These are phyloP conservation scores for Linnemannia elongata DNA, from an alignment of 192 early-diverging fungal genomes.

Conservation along the genomic window DNA sequence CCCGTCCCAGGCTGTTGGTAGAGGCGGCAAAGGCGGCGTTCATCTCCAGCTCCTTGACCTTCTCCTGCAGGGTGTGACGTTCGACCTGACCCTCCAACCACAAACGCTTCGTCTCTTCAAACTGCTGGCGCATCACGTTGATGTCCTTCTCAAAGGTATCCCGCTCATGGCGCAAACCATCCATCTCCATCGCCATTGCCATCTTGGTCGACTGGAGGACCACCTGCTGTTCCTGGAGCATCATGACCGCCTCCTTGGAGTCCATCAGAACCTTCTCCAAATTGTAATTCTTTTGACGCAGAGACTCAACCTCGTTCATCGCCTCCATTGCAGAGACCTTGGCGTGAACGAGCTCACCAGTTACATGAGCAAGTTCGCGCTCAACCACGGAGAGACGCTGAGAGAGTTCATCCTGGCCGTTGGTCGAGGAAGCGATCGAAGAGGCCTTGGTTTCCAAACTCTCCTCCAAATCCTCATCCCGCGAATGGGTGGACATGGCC, in stretches of 20 bases:
- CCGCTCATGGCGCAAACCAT: slow-evolving; percentile 41
- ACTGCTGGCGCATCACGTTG: slow-evolving; percentile 54
- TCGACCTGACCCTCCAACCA: slow-evolving; percentile 53
- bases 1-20: slow-evolving; percentile 16
- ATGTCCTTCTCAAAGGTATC: slow-evolving; percentile 35
- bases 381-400: slow-evolving; percentile 35
- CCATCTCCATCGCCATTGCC: slow-evolving; percentile 52
- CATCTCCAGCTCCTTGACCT: slow-evolving; percentile 57
- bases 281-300: slow-evolving; percentile 41
- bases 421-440: slow-evolving; percentile 28
- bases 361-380: slow-evolving; percentile 49
- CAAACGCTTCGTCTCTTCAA: slow-evolving; percentile 47
- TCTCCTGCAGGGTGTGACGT: slow-evolving; percentile 47
- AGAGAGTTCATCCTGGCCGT: slow-evolving; percentile 24
- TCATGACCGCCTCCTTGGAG: slow-evolving; percentile 46
- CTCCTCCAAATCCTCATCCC: slow-evolving; percentile 28
- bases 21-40: slow-evolving; percentile 47
- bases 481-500: slow-evolving; percentile 37
- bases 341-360: slow-evolving; percentile 45
- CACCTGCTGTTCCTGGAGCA: slow-evolving; percentile 51
- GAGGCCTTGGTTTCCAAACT: slow-evolving; percentile 31
- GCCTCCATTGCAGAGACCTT: slow-evolving; percentile 54
- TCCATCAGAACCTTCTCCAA: slow-evolving; percentile 51
- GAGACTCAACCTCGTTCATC: slow-evolving; percentile 52
- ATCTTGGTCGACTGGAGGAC: slow-evolving; percentile 42